Evolutionary conservation across 768 basidiomycete genomes (phyloP), one percentile per base, ranked within the genome.

Genomic region (Phaeolepiota aurea): DNA sequence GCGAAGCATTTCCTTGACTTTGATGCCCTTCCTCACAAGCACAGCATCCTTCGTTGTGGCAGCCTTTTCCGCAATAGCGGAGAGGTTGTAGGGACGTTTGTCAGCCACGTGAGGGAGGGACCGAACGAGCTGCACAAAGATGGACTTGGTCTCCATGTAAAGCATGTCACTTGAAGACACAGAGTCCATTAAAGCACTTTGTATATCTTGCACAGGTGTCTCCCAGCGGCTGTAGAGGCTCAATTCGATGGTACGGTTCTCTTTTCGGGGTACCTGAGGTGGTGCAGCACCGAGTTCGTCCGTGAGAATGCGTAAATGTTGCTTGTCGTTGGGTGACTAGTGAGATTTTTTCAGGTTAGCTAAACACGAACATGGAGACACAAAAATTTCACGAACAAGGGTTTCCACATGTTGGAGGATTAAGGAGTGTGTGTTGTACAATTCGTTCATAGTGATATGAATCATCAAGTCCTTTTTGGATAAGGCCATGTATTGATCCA

Each of bases 401-500:
- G 82, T 83, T 59, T 98, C 93, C 52, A 97, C 82, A 57, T 99
- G 96, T 57, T 98, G 93, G 45, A 87, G 66, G 47, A 99, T 82
- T 56, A 98, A 69, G 18, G 92, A 87, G 61, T 99, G 96, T 2
- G 96, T 99, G 66, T 98, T 98, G 64, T 97, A 98, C 69, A 99
- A 56, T 73, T 99, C 96, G 58, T 99, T 99, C 62, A 98, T 68
- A 4, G 96, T 98, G 58, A 99, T 99, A 63, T 92, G 89, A 64
- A 99, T 98, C 72, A 86, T 82, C 44, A 98, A 72, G 58, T 98
- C 96, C 64, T 98, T 98, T 76, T 99, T 99, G 44, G 93, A 97
- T 43, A 99, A 69, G 5, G 96, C 96, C 92, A 99, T 97, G 61
- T 99, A 99, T 71, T 98, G 96, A 64, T 99, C 96, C 84, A 98